Evolutionary conservation across 1,139 yeast species (phyloP), one percentile per base, ranked within the genome.

Genomic region (Suzukiozyma palmioleophila): DNA sequence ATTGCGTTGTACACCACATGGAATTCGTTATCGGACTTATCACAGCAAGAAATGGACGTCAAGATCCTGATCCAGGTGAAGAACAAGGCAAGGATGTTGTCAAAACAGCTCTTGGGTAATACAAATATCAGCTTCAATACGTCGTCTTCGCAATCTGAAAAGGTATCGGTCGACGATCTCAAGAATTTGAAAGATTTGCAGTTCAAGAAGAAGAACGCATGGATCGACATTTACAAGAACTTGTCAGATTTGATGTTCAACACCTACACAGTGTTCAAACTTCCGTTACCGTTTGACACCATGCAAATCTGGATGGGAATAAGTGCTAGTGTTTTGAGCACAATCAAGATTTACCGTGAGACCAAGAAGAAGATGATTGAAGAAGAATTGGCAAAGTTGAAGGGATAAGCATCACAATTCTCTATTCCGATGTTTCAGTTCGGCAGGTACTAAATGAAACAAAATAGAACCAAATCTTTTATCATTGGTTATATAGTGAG

Each of bases 271-370:
- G 75, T 71, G n/a, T 71, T 70, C 50, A 45, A 57, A 33, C 43
- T 66, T 43, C 53, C 58, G 15, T 59, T 71, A 36, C 76, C 75
- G 6, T 71, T 71, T 50, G 63, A 57, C 28, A 70, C 76, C 33
- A 49, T 68, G 35, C 77, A 71, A 48, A 70, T 70, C 21, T 71
- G 75, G 76, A 65, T 70, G 69, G 77, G 77, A 8, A 66, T 71
- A 29, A 57, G 62, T 47, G 75, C 77, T 8, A 57, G 73, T 8
- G 43, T 54, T 13, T 58, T 71, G 46, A 67, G 75, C 48, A 59
- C 68, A 7, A 48, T 60, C 37, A 71, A 70, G 52, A 50, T 71
- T 26, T 71, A 57, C 50, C 56, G 76, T 28, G 75, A 70, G 45
- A 66, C 71, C 3, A 66, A 62, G 46, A 56, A 53, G 48, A 53